Percentiles rank a stretch among this genome's conserved stretches.
Conservation (phyloP, 441 rosid species). For the Eruca vesicaria region DNA sequence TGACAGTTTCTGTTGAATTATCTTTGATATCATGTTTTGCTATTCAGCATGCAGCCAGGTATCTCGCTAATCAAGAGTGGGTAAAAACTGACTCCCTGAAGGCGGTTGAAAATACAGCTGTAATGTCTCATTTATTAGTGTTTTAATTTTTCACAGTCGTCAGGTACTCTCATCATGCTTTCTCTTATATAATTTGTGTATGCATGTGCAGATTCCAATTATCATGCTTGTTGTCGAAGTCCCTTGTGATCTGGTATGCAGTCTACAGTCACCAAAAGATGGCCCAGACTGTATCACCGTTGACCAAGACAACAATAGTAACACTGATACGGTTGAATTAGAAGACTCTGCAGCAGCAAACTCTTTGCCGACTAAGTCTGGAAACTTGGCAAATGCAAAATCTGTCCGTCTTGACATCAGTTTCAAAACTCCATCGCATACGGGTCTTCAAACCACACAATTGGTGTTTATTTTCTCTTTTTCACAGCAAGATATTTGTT, state of each 20-base stretch:
- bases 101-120: slow-evolving; percentile 99
- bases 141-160: slow-evolving; percentile 23
- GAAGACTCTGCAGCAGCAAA: slow-evolving; percentile 58
- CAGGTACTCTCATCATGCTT: slow-evolving; percentile 23
- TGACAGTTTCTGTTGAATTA: not conserved
- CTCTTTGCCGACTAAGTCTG: slow-evolving; percentile 40
- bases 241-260: slow-evolving; percentile 73
- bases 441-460: slow-evolving; percentile 94
- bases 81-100: slow-evolving; percentile 94
- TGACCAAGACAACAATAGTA: slow-evolving; percentile 50
- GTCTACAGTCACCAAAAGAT: slow-evolving; percentile 70
- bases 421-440: slow-evolving; percentile 91
- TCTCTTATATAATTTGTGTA: slow-evolving; percentile 30
- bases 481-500: slow-evolving; percentile 1
- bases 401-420: slow-evolving; percentile 93
- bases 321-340: slow-evolving; percentile 44
- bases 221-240: slow-evolving; percentile 98
- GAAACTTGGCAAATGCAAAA: slow-evolving; percentile 51
- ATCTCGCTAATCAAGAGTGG: slow-evolving; percentile 99
- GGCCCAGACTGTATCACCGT: slow-evolving; percentile 38
- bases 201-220: slow-evolving; percentile 74
- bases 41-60: slow-evolving; percentile 96
- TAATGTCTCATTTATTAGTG: slow-evolving; percentile 41
- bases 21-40: slow-evolving; percentile 24
- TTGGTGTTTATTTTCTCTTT: slow-evolving; percentile 49